Percentiles rank a stretch among this genome's conserved stretches.
Conservation (phyloP, 1,284 basidiomycete genomes). For the Ustilago esculenta region DNA sequence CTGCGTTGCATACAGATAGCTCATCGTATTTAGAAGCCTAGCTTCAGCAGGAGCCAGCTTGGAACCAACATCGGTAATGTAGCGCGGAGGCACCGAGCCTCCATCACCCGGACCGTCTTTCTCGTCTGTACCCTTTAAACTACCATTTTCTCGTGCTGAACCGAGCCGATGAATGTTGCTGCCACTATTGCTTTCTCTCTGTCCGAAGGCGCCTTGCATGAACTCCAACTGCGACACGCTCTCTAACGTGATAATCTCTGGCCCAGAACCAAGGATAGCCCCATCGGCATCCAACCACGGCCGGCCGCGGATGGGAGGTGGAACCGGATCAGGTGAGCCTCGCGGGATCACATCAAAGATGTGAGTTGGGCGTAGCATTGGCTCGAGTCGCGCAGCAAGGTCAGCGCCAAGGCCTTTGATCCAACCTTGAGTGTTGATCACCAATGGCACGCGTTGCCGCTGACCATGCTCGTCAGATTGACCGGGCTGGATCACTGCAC, state of each 20-base stretch:
- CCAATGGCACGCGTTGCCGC: conserved; percentile 72
- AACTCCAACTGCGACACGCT: conserved; percentile 36
- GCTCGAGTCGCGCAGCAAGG: conserved; percentile 77
- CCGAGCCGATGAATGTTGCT: neutral
- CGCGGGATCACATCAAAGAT: conserved; percentile 71
- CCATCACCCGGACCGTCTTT: conserved; percentile 21
- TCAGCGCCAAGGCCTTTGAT: conserved; percentile 90
- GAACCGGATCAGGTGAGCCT: conserved; percentile 9
- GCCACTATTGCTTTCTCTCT: neutral
- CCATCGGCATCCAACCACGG: conserved; percentile 39
- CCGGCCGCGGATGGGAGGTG: conserved; percentile 16
- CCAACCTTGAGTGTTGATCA: conserved; percentile 98
- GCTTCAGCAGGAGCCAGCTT: conserved; percentile 50
- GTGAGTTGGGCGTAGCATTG: conserved; percentile 74
- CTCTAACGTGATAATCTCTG: conserved; percentile 29
- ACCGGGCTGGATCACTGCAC: conserved; percentile 19
- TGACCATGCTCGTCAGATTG: conserved; percentile 2
- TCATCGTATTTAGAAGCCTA: conserved; percentile 42
- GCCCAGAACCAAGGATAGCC: conserved; percentile 21
- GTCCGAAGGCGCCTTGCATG: conserved; percentile 19
- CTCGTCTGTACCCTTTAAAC: conserved; percentile 1
- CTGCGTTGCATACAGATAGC: conserved; percentile 55
- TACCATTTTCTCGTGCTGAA: neutral
- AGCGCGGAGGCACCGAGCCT: conserved; percentile 27
- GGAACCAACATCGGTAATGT: conserved; percentile 23